Evolutionary conservation across 2,329 filamentous ascomycete genomes (phyloP).

Genomic region (Rhinocladiella mackenziei): DNA sequence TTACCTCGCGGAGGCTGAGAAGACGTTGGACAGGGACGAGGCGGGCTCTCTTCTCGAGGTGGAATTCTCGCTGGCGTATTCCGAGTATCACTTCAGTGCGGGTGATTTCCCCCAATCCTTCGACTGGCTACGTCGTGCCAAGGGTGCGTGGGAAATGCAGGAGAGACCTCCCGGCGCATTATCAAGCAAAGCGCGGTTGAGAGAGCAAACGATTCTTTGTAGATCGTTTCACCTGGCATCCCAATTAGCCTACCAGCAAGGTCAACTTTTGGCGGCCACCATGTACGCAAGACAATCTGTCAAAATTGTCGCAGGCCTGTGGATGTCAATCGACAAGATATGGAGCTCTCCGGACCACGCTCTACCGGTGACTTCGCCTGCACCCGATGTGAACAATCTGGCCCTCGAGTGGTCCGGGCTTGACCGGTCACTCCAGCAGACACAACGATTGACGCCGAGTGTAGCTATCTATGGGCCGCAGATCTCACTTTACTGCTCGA

Average conservation of each 20-base stretch:
- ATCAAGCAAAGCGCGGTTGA: conserved; percentile 12
- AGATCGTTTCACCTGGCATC: conserved; percentile 23
- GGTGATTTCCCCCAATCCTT: conserved; percentile 61
- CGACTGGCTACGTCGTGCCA: conserved; percentile 33
- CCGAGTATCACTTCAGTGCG: conserved; percentile 68
- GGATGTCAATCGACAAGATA: conserved; percentile 31
- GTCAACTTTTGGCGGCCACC: conserved; percentile 16
- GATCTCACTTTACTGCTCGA: conserved; percentile 67
- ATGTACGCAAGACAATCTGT: conserved; percentile 25
- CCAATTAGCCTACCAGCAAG: conserved; percentile 14
- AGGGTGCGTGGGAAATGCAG: conserved; percentile 33
- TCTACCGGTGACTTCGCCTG: conserved; percentile 1
- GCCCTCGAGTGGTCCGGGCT: conserved; percentile 40
- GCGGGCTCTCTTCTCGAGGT: conserved; percentile 47
- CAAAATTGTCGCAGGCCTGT: conserved; percentile 25
- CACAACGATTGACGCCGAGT: conserved; percentile 34
- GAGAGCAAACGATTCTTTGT: conserved; percentile 15
- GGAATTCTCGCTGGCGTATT: conserved; percentile 64
- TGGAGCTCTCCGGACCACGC: conserved; percentile 28
- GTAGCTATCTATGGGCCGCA: conserved; percentile 76
- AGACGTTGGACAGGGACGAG: conserved; percentile 41
- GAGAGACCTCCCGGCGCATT: not conserved
- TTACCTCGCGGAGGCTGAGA: conserved; percentile 57
- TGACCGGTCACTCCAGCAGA: conserved; percentile 34
- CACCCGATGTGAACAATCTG: conserved; percentile 37